Conservation (phyloP, 257 asterid species). For the Solanum chilense region DNA sequence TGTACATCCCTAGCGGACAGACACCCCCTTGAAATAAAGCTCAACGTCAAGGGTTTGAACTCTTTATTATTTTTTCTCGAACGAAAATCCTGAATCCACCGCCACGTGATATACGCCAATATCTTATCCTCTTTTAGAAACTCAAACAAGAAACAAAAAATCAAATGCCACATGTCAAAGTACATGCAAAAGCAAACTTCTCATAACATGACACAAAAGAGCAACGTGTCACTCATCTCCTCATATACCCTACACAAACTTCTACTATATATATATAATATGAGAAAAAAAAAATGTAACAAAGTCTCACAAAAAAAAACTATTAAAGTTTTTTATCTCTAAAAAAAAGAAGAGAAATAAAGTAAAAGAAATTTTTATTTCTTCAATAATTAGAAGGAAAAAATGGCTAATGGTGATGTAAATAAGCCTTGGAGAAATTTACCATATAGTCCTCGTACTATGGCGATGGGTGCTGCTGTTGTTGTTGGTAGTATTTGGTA, state of each 20-base stretch:
- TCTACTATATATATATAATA: neutral
- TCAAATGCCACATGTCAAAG: neutral
- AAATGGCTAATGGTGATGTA: neutral
- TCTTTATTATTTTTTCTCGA: too few relatives aligned
- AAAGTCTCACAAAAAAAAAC: neutral
- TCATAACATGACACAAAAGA: neutral
- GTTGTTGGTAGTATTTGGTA: conserved; percentile 33
- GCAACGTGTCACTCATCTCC: neutral
- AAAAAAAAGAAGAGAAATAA: neutral
- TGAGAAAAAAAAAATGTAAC: neutral
- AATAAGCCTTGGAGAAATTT: conserved; percentile 15
- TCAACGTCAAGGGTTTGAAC: too few relatives aligned
- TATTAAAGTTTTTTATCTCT: too few relatives aligned
- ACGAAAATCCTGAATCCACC: too few relatives aligned
- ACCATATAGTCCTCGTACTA: conserved; percentile 32
- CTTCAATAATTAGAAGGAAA: neutral
- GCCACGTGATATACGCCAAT: neutral
- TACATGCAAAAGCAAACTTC: neutral
- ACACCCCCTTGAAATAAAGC: too few relatives aligned
- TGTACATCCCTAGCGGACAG: too few relatives aligned
- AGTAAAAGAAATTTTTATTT: neutral
- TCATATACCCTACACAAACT: neutral
- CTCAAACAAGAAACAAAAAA: neutral
- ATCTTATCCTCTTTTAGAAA: neutral
- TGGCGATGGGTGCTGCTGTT: conserved; percentile 33